Evolutionary conservation across 202 grass and related monocot genomes (phyloP), one percentile per base, ranked within the genome.

Genomic region (Dendrocalamus latiflorus): DNA sequence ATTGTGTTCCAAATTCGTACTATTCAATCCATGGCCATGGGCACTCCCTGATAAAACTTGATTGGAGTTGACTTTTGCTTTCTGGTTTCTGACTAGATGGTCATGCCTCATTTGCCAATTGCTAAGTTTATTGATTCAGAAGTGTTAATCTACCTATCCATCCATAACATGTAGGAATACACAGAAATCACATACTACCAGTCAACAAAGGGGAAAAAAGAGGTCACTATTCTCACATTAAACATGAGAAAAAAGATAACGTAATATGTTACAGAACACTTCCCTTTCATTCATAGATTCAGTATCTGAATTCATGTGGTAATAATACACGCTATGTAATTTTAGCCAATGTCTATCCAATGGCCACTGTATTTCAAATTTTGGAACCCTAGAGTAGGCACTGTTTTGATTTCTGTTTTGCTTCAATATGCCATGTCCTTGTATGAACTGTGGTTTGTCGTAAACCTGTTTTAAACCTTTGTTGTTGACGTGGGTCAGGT

Each of bases 401-500:
- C 8, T 6, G 4, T 82, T 71, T 68, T 17, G 26, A 20, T 16
- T 37, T 69, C 1, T 26, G 4, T 21, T 80, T 42, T 70, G 30
- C 33, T 76, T 85, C 15, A 53, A 24, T 10, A 7, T 54, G 39
- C 10, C 21, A 45, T 50, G 42, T 21, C 18, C 6, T 68, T 56
- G 6, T 45, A 18, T 43, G 1, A 42, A 30, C 70, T 34, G 50
- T 56, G 45, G 1, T 81, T 4, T 84, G 17, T 70, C 22, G 9
- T 79, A 21, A 41, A 56, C 8, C 3, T 75, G 26, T n/a, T 70
- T 4, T 34, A 12, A 25, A 18, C 6, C 6, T 57, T 58, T 59
- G 5, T 70, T 69, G 12, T 12, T 66, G 11, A 4, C 26, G 51
- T 79, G 39, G 38, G 48, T 63, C 62, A 96, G 93, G 88, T 69